phyloP scores from a whole-genome alignment of 495 filamentous ascomycete species.

The Podospora appendiculata region DNA sequence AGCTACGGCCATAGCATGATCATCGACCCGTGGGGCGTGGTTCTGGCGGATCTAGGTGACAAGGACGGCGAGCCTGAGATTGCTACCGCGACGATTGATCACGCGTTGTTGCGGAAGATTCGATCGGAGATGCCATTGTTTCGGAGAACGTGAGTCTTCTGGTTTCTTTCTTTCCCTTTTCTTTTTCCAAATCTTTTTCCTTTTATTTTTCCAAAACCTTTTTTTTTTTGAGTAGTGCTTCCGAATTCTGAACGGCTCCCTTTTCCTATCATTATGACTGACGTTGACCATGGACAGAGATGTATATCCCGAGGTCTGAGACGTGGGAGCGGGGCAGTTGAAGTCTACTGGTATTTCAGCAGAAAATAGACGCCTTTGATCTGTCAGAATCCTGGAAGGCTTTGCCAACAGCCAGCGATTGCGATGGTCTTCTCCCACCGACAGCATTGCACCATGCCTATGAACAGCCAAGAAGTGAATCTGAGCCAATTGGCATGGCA shows the following conservation, averaged over 20 bases:
- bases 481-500: too few species aligned
- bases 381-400: too few species aligned
- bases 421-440: too few species aligned
- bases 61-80: constrained; percentile 32
- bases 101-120: constrained; percentile 35
- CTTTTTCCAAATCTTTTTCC: too few species aligned
- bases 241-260: not conserved
- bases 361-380: too few species aligned
- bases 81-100: constrained; percentile 40
- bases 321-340: not conserved
- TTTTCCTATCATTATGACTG: not conserved
- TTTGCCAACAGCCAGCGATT: too few species aligned
- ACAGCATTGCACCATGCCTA: too few species aligned
- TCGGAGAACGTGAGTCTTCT: constrained; percentile 38
- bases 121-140: constrained; percentile 57
- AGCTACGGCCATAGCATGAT: constrained; percentile 91
- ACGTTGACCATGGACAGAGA: constrained; percentile 5
- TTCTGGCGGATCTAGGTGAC: constrained; percentile 57
- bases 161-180: not conserved
- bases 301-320: constrained; percentile 21
- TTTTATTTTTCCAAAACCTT: too few species aligned
- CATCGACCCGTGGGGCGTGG: constrained; percentile 78
- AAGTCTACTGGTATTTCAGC: not conserved
- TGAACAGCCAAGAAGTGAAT: too few species aligned
- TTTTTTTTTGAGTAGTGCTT: too few species aligned